Evolutionary conservation across 805 yeast species (phyloP).

Genomic region (Pichia rugopelliculosa): DNA sequence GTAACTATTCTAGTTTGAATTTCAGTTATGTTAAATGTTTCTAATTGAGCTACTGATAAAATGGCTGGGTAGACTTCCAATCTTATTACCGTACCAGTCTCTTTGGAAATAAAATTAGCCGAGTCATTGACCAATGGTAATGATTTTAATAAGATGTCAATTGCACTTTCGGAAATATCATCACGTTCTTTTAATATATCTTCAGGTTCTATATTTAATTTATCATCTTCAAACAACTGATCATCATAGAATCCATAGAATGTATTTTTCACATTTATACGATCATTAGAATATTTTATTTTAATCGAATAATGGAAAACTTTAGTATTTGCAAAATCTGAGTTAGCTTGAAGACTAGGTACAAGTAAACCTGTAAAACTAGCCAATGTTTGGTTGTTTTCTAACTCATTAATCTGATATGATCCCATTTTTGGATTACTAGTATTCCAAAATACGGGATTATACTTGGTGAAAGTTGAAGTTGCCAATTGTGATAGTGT

Average conservation of each 20-base stretch:
- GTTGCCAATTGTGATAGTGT: constrained; percentile 1
- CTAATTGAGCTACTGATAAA: constrained; percentile 40
- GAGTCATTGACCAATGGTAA: constrained; percentile 36
- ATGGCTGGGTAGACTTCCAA: constrained; percentile 48
- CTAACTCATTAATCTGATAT: neutral
- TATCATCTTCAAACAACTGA: constrained; percentile 22
- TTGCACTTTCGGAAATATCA: constrained; percentile 8
- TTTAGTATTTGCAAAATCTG: constrained; percentile 14
- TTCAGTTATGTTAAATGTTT: constrained; percentile 38
- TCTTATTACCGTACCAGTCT: constrained; percentile 41
- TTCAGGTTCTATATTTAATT: constrained; percentile 2
- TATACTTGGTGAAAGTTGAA: constrained; percentile 9
- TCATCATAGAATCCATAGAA: constrained; percentile 24
- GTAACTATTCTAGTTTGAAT: constrained; percentile 46
- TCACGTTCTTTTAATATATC: constrained; percentile 1
- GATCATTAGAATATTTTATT: constrained; percentile 18
- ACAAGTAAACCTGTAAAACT: constrained; percentile 22
- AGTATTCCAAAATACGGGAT: constrained; percentile 14
- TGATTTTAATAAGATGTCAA: constrained; percentile 14
- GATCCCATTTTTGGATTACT: constrained; percentile 1
- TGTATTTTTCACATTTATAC: constrained; percentile 16
- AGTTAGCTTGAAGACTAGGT: constrained; percentile 12
- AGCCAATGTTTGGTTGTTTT: neutral
- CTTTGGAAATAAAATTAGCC: constrained; percentile 39
- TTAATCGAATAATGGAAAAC: constrained; percentile 24